These are phyloP conservation scores for Knoxia roxburghii DNA, from an alignment of 257 asterid genomes.

Conservation along the genomic window DNA sequence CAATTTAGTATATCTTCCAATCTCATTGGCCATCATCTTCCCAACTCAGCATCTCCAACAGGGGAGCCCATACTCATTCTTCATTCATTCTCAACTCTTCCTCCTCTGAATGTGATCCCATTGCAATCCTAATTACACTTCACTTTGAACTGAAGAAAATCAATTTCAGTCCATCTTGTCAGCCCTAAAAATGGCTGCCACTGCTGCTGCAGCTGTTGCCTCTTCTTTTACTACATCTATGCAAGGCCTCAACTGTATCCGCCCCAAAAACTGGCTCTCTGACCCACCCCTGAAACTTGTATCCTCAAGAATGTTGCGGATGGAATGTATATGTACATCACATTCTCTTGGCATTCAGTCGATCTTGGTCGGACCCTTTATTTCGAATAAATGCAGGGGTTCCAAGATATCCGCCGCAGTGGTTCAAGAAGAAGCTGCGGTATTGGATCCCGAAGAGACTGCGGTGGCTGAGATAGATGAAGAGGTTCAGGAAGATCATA, in stretches of 20 bases:
- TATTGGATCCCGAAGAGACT: conserved; percentile 27
- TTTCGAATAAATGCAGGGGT: conserved; percentile 43
- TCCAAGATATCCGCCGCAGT: conserved; percentile 48
- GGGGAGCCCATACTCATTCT: conserved; percentile 12
- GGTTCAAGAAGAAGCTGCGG: conserved; percentile 55
- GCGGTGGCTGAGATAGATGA: conserved; percentile 7
- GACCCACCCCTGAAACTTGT: conserved; percentile 37
- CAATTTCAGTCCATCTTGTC: neutral
- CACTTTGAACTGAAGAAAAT: neutral
- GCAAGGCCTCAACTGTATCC: conserved; percentile 34
- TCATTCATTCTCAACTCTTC: neutral
- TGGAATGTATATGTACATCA: conserved; percentile 21
- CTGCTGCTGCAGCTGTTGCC: conserved; percentile 59
- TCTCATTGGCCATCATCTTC: conserved; percentile 46
- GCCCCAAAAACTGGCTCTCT: conserved; percentile 33
- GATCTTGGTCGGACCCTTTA: conserved; percentile 12
- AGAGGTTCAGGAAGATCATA: conserved; percentile 19
- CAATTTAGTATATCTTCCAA: conserved; percentile 26
- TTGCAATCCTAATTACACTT: neutral
- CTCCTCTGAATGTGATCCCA: too few species aligned
- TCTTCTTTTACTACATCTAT: conserved; percentile 55
- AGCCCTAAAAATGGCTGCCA: conserved; percentile 47
- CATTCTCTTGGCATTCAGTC: conserved; percentile 36
- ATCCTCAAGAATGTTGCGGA: conserved; percentile 27
- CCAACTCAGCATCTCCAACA: conserved; percentile 45